Percentiles rank a stretch among this genome's conserved stretches.
Evolutionary conservation across 164 flowering plant species (phyloP).

Genomic region (Magnolia changhungtana): DNA sequence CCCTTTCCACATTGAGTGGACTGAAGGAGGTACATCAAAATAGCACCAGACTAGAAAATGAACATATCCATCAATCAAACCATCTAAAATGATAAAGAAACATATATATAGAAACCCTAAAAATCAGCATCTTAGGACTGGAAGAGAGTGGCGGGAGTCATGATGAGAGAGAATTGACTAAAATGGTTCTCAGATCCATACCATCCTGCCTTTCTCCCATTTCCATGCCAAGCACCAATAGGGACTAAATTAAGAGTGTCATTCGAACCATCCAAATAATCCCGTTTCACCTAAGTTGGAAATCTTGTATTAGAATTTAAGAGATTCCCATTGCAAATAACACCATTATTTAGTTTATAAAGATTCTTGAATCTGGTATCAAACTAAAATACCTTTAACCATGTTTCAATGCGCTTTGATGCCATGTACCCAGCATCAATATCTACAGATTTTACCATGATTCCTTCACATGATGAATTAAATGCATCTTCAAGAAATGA

Average conservation of each 20-base stretch:
- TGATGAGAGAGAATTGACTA: too few relatives aligned
- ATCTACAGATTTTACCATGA: slow-evolving; percentile 82
- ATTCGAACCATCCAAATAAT: slow-evolving; percentile 74
- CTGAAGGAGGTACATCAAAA: too few relatives aligned
- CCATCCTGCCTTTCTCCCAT: slow-evolving; percentile 99
- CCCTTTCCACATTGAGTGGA: too few relatives aligned
- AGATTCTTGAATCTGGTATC: not conserved
- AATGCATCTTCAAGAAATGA: slow-evolving; percentile 69
- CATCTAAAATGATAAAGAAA: too few relatives aligned
- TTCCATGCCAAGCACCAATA: slow-evolving; percentile 97
- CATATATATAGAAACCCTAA: too few relatives aligned
- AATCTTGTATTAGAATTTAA: not conserved
- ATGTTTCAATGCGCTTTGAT: slow-evolving; percentile 78
- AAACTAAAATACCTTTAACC: slow-evolving; percentile 69
- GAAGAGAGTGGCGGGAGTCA: too few relatives aligned
- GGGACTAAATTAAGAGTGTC: slow-evolving; percentile 91
- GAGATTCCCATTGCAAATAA: not conserved
- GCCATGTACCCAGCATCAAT: slow-evolving; percentile 80
- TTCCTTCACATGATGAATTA: slow-evolving; percentile 84
- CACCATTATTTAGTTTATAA: not conserved
- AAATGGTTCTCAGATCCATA: slow-evolving; percentile 20
- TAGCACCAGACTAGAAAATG: too few relatives aligned
- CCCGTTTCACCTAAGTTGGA: slow-evolving; percentile 70
- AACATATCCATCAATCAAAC: too few relatives aligned
- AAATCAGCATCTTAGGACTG: too few relatives aligned